Conservation (phyloP, 1,284 basidiomycete genomes). For the Heterobasidion annosum region DNA sequence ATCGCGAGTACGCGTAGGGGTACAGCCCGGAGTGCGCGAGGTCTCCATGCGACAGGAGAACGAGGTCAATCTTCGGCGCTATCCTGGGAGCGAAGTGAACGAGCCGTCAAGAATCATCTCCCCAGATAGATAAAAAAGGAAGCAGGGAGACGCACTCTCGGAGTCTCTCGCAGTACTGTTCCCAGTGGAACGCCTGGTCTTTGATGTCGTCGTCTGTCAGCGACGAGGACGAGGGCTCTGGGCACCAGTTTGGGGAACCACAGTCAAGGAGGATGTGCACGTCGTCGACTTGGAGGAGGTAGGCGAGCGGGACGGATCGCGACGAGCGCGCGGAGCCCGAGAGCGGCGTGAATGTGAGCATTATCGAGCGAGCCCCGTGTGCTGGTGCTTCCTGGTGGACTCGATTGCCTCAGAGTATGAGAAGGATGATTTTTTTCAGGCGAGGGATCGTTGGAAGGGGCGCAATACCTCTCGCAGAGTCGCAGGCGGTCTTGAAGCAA, state of each 20-base stretch:
- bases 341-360: constrained; percentile 92
- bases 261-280: constrained; percentile 92
- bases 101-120: too few relatives aligned
- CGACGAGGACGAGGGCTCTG: constrained; percentile 34
- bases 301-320: constrained; percentile 61
- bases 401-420: too few relatives aligned
- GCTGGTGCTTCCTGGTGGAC: not conserved
- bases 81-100: constrained; percentile 29
- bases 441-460: not conserved
- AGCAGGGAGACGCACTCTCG: constrained; percentile 42
- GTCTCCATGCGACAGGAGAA: constrained; percentile 91
- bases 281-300: constrained; percentile 92
- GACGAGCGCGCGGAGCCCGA: constrained; percentile 73
- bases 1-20: constrained; percentile 82
- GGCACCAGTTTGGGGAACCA: constrained; percentile 84
- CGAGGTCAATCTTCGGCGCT: constrained; percentile 74
- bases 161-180: constrained; percentile 55
- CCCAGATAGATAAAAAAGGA: not conserved
- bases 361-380: constrained; percentile 18
- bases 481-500: too few relatives aligned
- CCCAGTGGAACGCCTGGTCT: constrained; percentile 35
- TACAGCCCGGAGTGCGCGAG: constrained; percentile 85
- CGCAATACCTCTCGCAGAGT: not conserved
- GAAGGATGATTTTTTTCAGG: too few relatives aligned
- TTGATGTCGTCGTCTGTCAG: constrained; percentile 22